Conservation (phyloP, 306 rosid species). For the Cucurbita moschata region DNA sequence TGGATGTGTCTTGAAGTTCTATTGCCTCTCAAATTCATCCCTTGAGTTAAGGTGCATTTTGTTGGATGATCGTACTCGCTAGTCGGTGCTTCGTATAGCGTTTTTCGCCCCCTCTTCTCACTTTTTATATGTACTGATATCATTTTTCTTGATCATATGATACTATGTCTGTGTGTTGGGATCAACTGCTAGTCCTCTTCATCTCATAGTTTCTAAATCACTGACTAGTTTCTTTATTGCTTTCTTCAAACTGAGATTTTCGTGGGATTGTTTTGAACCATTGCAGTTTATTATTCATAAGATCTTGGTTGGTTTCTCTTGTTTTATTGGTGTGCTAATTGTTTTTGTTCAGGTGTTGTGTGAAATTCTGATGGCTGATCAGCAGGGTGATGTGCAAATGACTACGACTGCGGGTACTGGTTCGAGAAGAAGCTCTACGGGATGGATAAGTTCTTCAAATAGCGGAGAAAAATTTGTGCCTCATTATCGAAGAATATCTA, state of each 20-base stretch:
- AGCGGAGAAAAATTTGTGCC: slow-evolving; percentile 28
- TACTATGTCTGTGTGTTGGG: not conserved
- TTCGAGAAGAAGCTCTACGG: slow-evolving; percentile 38
- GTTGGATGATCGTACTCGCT: not conserved
- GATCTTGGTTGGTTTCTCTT: not conserved
- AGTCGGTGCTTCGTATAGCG: not conserved
- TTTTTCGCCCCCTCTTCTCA: not conserved
- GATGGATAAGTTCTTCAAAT: slow-evolving; percentile 23
- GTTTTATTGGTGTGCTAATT: not conserved
- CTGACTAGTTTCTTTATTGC: not conserved
- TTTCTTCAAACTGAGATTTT: not conserved
- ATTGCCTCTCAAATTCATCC: not conserved
- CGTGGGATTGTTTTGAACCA: not conserved
- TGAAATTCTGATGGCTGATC: slow-evolving; percentile 27
- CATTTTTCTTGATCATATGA: not conserved
- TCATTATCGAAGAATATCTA: slow-evolving; percentile 62
- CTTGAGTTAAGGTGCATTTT: not conserved
- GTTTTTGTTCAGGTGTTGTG: slow-evolving; percentile 31
- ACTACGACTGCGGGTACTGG: slow-evolving; percentile 14
- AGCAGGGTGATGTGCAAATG: slow-evolving; percentile 23
- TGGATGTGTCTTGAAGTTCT: not conserved
- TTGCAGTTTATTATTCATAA: not conserved
- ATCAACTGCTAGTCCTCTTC: not conserved
- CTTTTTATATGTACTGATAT: not conserved
- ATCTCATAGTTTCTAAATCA: not conserved